phyloP scores from a whole-genome alignment of 768 basidiomycete genomes.

The Amanita pseudoporphyria region DNA sequence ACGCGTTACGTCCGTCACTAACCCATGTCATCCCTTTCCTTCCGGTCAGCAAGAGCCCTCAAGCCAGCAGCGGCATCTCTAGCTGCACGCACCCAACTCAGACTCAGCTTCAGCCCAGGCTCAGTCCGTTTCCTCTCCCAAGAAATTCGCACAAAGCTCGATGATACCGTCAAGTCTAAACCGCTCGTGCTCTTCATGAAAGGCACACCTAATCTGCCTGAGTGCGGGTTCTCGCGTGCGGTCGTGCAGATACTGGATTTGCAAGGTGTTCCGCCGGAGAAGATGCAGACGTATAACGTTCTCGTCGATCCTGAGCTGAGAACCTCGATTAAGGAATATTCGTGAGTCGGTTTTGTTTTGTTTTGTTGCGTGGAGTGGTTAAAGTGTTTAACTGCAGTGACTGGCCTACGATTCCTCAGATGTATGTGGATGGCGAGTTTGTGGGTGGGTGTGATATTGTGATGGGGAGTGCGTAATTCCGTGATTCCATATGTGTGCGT shows the following conservation, averaged over 20 bases:
- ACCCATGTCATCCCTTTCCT: neutral
- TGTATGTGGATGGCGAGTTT: conserved; percentile 93
- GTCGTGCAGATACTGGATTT: conserved; percentile 84
- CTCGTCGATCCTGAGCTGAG: conserved; percentile 80
- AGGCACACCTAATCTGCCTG: conserved; percentile 76
- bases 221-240: conserved; percentile 95
- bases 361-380: neutral
- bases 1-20: too few relatives aligned
- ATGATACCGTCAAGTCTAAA: conserved; percentile 59
- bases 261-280: conserved; percentile 70
- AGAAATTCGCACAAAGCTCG: conserved; percentile 53
- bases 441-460: conserved; percentile 96
- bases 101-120: neutral
- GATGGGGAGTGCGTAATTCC: conserved; percentile 60
- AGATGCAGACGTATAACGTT: conserved; percentile 86
- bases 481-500: conserved; percentile 1
- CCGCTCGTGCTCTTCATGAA: conserved; percentile 99
- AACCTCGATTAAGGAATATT: conserved; percentile 89
- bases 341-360: conserved; percentile 45
- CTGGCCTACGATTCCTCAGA: conserved; percentile 96
- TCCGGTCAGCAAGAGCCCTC: too few relatives aligned
- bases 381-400: conserved; percentile 42
- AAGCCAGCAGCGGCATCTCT: conserved; percentile 11
- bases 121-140: conserved; percentile 47
- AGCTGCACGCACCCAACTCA: conserved; percentile 14